Conservation (phyloP, 106 monocot genomes). For the Dendrobium huoshanense region DNA sequence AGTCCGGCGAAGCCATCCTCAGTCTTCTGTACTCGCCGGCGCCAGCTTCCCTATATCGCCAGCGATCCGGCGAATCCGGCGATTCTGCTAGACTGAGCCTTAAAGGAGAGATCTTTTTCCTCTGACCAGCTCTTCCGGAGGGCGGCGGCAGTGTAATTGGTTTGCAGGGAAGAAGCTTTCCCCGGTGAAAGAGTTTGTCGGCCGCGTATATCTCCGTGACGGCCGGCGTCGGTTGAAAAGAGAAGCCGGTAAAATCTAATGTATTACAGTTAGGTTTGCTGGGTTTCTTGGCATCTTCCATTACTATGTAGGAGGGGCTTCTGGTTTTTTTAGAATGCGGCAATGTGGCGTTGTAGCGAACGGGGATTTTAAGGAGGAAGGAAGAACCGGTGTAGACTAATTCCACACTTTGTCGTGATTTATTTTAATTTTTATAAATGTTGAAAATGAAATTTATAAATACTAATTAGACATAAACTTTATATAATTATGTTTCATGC, state of each 20-base stretch:
- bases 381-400: too few relatives aligned
- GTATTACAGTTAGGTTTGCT: too few relatives aligned
- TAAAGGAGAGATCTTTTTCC: neutral
- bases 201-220: neutral
- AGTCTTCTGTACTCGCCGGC: slow-evolving; percentile 8
- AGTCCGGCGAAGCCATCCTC: slow-evolving; percentile 5
- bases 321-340: too few relatives aligned
- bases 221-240: neutral
- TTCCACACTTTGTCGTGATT: too few relatives aligned
- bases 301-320: too few relatives aligned
- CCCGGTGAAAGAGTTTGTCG: slow-evolving; percentile 10
- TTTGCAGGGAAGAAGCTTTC: slow-evolving; percentile 11
- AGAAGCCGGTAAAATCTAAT: slow-evolving; percentile 4
- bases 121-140: too few relatives aligned
- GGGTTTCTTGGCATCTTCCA: neutral
- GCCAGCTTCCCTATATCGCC: neutral
- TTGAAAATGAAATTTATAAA: too few relatives aligned
- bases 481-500: too few relatives aligned
- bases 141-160: neutral
- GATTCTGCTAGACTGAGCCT: neutral
- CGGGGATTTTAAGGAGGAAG: too few relatives aligned
- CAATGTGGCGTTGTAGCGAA: too few relatives aligned
- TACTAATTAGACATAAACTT: too few relatives aligned
- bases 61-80: neutral
- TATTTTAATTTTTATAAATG: too few relatives aligned